Conservation (phyloP, 2,329 filamentous ascomycete genomes). For the Cercospora sp. region DNA sequence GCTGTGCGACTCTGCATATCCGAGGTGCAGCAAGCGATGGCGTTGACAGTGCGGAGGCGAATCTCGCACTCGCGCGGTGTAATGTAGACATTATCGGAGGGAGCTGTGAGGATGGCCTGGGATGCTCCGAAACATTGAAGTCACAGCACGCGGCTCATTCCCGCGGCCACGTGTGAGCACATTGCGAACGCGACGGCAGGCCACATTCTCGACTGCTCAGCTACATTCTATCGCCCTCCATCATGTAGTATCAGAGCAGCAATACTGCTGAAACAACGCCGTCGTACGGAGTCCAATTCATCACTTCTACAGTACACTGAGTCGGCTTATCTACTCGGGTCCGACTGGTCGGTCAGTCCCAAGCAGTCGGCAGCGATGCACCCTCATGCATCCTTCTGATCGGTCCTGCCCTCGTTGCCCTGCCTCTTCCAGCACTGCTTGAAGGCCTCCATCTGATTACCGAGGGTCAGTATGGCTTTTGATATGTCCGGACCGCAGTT, state of each 20-base stretch:
- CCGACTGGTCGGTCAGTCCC: neutral
- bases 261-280: neutral
- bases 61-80: slow-evolving; percentile 27
- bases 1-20: slow-evolving; percentile 8
- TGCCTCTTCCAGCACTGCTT: slow-evolving; percentile 88
- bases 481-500: neutral
- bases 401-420: slow-evolving; percentile 81
- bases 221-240: neutral
- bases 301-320: neutral
- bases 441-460: slow-evolving; percentile 79
- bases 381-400: slow-evolving; percentile 65
- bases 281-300: neutral
- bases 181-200: neutral
- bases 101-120: neutral
- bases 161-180: slow-evolving; percentile 1
- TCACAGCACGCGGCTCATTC: slow-evolving; percentile 1
- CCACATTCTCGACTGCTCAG: neutral
- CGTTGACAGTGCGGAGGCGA: slow-evolving; percentile 26
- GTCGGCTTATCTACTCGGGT: neutral
- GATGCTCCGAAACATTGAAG: slow-evolving; percentile 3
- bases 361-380: neutral
- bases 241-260: neutral
- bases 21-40: slow-evolving; percentile 10
- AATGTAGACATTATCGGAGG: slow-evolving; percentile 27
- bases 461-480: slow-evolving; percentile 19